Evolutionary conservation across 352 stramenopile genomes (phyloP), one percentile per base, ranked within the genome.

Genomic region (Globisporangium rhizosaccharum): DNA sequence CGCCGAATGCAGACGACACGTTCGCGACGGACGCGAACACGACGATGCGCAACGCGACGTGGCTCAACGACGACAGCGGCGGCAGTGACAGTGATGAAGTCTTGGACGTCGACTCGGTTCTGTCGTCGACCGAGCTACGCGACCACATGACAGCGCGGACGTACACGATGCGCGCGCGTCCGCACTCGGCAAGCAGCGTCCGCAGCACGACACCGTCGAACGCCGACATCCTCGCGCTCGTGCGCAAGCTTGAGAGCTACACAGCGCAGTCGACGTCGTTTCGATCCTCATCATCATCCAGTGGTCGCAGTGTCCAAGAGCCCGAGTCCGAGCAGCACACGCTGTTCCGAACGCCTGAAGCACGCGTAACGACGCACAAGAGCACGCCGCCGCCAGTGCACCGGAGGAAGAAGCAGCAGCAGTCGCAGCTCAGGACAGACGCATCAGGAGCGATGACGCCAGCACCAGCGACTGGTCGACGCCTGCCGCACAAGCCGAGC

Each of bases 11-110:
- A 9, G 62, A 78, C 20, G 63, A 62, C 52, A 50, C 61, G 15
- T 23, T 70, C 28, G 70, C 72, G 28, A 76, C 72, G 0, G 72
- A 81, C 46, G 67, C 73, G 17, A 61, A 72, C 18, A 79, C 72
- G 44, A 67, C 72, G 50, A 75, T 73, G 65, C 59, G 51, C 33
- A 64, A 59, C 33, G 53, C 60, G 15, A 58, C 59, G 42, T 81
- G 73, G 75, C 41, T 15, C 17, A 46, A 46, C 41, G 41, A 46
- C 3, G 41, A 46, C 41, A 46, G 41, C 10, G 39, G 3, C 39
- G 10, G 12, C 1, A 6, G 2, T 14, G 41, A 46, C 41, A n/a
- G 12, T 5, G 12, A 46, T 17, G 41, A 17, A 1, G 41, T n/a
- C 12, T 1, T n/a, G 0, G 69, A 78, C 58, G 64, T 57, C 2